Conservation (phyloP, 2,329 filamentous ascomycete species). For the Didymella segeticola region DNA sequence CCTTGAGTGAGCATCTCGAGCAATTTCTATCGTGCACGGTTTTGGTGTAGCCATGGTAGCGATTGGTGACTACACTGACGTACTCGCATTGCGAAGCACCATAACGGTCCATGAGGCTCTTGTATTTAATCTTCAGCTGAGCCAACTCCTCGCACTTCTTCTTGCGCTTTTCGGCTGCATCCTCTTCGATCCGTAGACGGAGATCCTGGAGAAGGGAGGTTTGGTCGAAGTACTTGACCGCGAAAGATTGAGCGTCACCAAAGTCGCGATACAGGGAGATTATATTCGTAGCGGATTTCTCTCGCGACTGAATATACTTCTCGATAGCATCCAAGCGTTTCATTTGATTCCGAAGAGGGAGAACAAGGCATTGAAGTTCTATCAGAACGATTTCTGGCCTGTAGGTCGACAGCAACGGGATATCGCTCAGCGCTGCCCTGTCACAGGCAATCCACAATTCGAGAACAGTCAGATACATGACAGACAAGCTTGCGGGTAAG, state of each 20-base stretch:
- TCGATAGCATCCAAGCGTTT: constrained; percentile 56
- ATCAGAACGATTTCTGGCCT: constrained; percentile 51
- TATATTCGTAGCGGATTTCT: constrained; percentile 9
- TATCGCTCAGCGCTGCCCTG: constrained; percentile 48
- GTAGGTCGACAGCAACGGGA: constrained; percentile 57
- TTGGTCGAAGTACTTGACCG: constrained; percentile 57
- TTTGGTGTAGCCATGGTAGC: constrained; percentile 6
- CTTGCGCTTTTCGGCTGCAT: constrained; percentile 39
- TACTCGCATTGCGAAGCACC: constrained; percentile 21
- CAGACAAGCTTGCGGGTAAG: constrained; percentile 57
- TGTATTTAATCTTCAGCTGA: constrained; percentile 18
- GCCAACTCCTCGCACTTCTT: constrained; percentile 34
- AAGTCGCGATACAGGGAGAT: constrained; percentile 50
- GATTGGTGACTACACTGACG: constrained; percentile 3
- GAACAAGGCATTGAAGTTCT: constrained; percentile 54
- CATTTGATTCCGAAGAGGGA: constrained; percentile 57
- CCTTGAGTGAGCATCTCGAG: constrained; percentile 40
- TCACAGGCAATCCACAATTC: constrained; percentile 68
- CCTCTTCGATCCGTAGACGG: constrained; percentile 46
- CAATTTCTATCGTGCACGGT: constrained; percentile 23
- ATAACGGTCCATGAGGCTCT: constrained; percentile 20
- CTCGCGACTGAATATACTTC: constrained; percentile 53
- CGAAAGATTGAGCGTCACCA: constrained; percentile 51
- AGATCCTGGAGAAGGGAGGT: constrained; percentile 52
- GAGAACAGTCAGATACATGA: constrained; percentile 63